Base-by-base conservation (phyloP, 352 stramenopile genomes). In the Aphanomyces cochlioides region DNA sequence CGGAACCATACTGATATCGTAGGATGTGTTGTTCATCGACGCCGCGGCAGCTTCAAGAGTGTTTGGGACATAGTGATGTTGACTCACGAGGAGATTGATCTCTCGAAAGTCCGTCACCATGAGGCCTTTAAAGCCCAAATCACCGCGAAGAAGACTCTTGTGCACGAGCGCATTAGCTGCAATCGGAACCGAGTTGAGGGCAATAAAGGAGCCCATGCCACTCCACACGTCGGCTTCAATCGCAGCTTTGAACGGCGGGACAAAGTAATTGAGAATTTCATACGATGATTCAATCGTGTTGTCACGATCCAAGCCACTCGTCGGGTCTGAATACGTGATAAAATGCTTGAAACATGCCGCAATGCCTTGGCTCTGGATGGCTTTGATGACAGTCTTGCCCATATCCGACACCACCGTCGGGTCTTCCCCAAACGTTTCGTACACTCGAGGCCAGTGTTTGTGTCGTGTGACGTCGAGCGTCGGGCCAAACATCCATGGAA, bases 341-440 rank as follows among this genome's bases (percentile, higher is more conserved):
- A 93, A 95, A 64, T 95, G 86, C 66, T 96, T 96, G 83, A 95
- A 92, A 59, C 89, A 96, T 2, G 89, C 89, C 7, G 87, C 88
- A 53, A 84, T 77, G 3, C 79, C 72, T 1, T 78, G 79, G 41
- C 73, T 79, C 74, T 97, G 90, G 56, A 97, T 87, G 28, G 89
- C 89, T 39, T 78, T 64, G 47, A 96, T 89, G 72, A 95, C 81
- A 13, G 76, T 69, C 2, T 69, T 66, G 3, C 80, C 91, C 84
- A 97, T 92, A 40, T 78, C 63, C 1, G 83, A 85, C 4, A 83
- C 85, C 6, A 97, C 3, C 36, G 79, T 56, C 21, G 89, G 89
- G 74, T 97, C 90, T 75, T 98, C 90, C n/a, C 94, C 94, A 76
- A 98, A 98, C 4, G 92, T 98, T 75, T 98, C 92, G 69, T 90